Conservation (phyloP, 345 rosid species). For the Arabidopsis arenosa region DNA sequence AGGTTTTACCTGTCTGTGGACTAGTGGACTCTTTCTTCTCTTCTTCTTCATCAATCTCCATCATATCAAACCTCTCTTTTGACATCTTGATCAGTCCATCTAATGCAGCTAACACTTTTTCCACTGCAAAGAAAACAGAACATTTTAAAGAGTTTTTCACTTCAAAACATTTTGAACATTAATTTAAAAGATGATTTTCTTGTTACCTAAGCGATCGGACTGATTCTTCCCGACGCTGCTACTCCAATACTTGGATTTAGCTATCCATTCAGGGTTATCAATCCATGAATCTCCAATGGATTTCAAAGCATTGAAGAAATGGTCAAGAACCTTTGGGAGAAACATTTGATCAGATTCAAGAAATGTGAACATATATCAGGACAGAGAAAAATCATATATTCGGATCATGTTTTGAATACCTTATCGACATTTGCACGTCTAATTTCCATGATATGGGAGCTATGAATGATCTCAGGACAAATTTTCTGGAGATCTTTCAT, state of each 20-base stretch:
- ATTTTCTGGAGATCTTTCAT: slow-evolving; percentile 66
- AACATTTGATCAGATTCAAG: slow-evolving; percentile 21
- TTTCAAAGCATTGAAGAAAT: slow-evolving; percentile 59
- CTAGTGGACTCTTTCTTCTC: slow-evolving; percentile 41
- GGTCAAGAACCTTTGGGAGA: slow-evolving; percentile 53
- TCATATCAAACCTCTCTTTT: slow-evolving; percentile 60
- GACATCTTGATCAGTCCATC: slow-evolving; percentile 61
- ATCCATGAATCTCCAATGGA: slow-evolving; percentile 76
- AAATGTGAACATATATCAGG: not conserved
- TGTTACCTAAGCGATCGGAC: slow-evolving; percentile 58
- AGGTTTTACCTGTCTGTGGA: slow-evolving; percentile 31
- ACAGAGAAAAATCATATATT: not conserved
- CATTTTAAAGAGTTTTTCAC: not conserved
- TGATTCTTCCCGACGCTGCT: slow-evolving; percentile 48
- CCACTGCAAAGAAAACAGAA: slow-evolving; percentile 49
- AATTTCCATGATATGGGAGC: slow-evolving; percentile 50
- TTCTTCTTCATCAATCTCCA: slow-evolving; percentile 62
- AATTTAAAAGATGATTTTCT: not conserved
- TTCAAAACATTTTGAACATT: not conserved
- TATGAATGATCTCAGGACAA: slow-evolving; percentile 65
- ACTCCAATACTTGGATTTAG: slow-evolving; percentile 50
- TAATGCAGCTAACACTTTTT: slow-evolving; percentile 59
- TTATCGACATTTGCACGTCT: slow-evolving; percentile 56
- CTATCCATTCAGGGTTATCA: slow-evolving; percentile 55
- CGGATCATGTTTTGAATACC: slow-evolving; percentile 44